Percentiles rank a stretch among this genome's conserved stretches.
Conservation (phyloP, 2,329 filamentous ascomycete species). For the Salinomyces thailandicus region DNA sequence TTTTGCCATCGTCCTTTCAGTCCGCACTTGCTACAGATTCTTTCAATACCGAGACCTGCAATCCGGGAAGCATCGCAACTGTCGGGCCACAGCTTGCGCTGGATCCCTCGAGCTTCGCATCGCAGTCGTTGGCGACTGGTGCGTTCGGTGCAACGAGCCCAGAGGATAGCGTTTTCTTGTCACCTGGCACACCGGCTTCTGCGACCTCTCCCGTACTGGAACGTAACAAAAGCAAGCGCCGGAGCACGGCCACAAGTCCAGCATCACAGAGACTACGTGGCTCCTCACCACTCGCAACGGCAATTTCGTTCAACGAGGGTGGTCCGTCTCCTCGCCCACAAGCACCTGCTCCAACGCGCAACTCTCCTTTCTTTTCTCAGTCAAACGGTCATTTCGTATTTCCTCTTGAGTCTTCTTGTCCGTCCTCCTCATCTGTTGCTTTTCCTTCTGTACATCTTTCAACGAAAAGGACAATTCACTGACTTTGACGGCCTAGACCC, state of each 20-base stretch:
- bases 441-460: slow-evolving; percentile 14
- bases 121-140: background rate
- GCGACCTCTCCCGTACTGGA: slow-evolving; percentile 16
- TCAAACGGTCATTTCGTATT: slow-evolving; percentile 26
- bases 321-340: slow-evolving; percentile 8
- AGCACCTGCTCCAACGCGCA: slow-evolving; percentile 11
- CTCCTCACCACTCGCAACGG: slow-evolving; percentile 7
- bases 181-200: slow-evolving; percentile 19
- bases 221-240: slow-evolving; percentile 13
- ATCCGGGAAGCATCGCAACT: no score
- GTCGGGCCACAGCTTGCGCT: no score
- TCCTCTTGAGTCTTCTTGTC: slow-evolving; percentile 33
- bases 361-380: slow-evolving; percentile 27
- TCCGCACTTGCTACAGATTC: no score
- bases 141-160: slow-evolving; percentile 6
- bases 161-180: slow-evolving; percentile 16
- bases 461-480: slow-evolving; percentile 5
- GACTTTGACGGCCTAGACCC: slow-evolving; percentile 38
- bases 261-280: slow-evolving; percentile 4
- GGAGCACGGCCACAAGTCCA: slow-evolving; percentile 5
- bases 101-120: background rate
- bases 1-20: slow-evolving; percentile 5
- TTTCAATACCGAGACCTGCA: no score
- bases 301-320: slow-evolving; percentile 7
- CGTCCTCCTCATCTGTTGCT: slow-evolving; percentile 22